phyloP scores from a whole-genome alignment of 1,284 basidiomycete genomes.

The Meira miltonrushii region DNA sequence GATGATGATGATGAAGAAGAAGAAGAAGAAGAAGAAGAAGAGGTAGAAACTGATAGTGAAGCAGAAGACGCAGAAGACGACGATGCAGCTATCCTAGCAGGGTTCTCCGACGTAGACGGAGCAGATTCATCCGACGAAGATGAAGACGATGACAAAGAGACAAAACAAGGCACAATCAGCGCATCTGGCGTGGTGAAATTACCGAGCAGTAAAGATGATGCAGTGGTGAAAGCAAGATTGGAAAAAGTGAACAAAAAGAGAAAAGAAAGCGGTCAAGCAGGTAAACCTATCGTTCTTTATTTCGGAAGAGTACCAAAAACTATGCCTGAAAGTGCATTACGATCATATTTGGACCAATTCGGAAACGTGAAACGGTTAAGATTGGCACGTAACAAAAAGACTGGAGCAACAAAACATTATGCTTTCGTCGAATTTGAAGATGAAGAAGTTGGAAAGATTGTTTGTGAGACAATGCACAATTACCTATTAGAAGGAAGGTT shows the following conservation, averaged over 20 bases:
- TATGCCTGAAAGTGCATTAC: slow-evolving; percentile 92
- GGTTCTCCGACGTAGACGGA: slow-evolving; percentile 1
- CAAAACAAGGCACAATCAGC: slow-evolving; percentile 17
- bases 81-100: slow-evolving; percentile 3
- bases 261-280: slow-evolving; percentile 11
- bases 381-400: slow-evolving; percentile 91
- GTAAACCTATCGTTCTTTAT: slow-evolving; percentile 79
- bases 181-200: slow-evolving; percentile 19
- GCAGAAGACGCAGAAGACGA: slow-evolving; percentile 9
- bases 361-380: slow-evolving; percentile 82
- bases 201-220: slow-evolving; percentile 47
- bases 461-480: slow-evolving; percentile 98
- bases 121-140: slow-evolving; percentile 22
- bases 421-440: slow-evolving; percentile 93
- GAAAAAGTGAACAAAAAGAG: slow-evolving; percentile 32
- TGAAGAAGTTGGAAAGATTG: slow-evolving; percentile 82
- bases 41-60: too few species aligned
- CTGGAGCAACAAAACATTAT: slow-evolving; percentile 92
- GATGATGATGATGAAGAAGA: too few species aligned
- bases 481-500: slow-evolving; percentile 93
- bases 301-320: slow-evolving; percentile 89
- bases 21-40: too few species aligned
- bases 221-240: slow-evolving; percentile 33
- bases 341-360: slow-evolving; percentile 89
- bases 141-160: slow-evolving; percentile 40